phyloP scores from a whole-genome alignment of 2,329 filamentous ascomycete species.

The Penicillium sp. region DNA sequence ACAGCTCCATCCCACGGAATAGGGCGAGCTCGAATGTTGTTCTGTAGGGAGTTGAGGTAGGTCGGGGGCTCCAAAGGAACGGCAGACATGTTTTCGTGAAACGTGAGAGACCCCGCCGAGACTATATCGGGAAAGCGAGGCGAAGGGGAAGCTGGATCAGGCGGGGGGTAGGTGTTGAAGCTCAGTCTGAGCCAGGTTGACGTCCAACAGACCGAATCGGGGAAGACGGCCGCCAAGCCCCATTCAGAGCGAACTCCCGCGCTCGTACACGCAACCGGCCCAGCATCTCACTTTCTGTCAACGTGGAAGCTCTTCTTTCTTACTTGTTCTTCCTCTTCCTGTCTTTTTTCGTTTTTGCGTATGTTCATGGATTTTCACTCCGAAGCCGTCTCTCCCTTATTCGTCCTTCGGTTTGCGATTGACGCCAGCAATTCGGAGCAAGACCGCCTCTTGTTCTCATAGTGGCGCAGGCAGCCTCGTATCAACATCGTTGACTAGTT shows the following conservation, averaged over 20 bases:
- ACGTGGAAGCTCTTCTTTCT: constrained; percentile 21
- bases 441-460: constrained; percentile 8
- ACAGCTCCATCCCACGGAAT: constrained; percentile 98
- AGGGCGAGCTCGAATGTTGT: constrained; percentile 93
- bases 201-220: constrained; percentile 18
- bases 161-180: constrained; percentile 10
- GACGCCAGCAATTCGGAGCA: constrained; percentile 8
- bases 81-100: constrained; percentile 27
- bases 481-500: constrained; percentile 10
- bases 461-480: constrained; percentile 20
- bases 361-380: constrained; percentile 15
- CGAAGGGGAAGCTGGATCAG: constrained; percentile 2
- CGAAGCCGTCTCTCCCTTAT: constrained; percentile 18
- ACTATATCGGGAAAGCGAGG: constrained; percentile 10
- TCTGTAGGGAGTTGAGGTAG: constrained; percentile 86
- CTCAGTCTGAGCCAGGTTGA: constrained; percentile 13
- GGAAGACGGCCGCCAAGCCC: constrained; percentile 25
- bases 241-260: constrained; percentile 17
- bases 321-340: constrained; percentile 5
- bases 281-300: constrained; percentile 13
- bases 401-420: constrained; percentile 14
- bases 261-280: constrained; percentile 28
- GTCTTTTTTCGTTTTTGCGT: background rate
- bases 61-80: constrained; percentile 95
- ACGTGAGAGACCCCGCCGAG: constrained; percentile 18